Base-by-base conservation (phyloP, 192 early-diverging fungal genomes). In the Coemansia sp. region DNA sequence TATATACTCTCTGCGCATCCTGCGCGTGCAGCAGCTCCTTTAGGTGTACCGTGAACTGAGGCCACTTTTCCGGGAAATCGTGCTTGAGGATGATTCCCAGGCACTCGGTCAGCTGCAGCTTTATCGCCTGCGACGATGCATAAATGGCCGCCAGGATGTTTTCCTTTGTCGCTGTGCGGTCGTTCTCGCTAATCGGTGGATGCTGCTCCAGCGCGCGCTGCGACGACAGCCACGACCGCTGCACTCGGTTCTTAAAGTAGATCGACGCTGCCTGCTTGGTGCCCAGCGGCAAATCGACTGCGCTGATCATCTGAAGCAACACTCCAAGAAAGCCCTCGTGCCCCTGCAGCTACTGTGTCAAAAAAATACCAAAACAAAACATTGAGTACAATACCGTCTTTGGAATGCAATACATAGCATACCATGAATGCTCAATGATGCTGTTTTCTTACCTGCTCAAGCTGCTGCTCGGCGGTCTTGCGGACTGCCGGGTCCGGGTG, bases 171-270 rank as follows among this genome's bases (percentile, higher is more conserved):
- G 87, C 74, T 10, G 64, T 75, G 39, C 87, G 88, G 74, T 97
- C 95, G 49, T 64, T 83, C 17, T 90, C 90, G 31, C 74, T 79
- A 62, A 91, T 89, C 14, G 72, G 72, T 57, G 59, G 68, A 23
- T 74, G 39, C 71, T 68, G 65, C 61, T 74, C 72, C 65, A 60
- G 68, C 54, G 59, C 67, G 50, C 52, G 77, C 39, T 35, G 49
- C 16, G 43, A 74, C 63, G 51, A 62, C 37, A 51, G 77, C 94
- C 94, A 96, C 16, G 86, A 85, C 59, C 84, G 85, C 27, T 77
- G 74, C 37, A 94, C 71, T 7, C 89, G 82, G 80, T 96, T 96
- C 69, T 96, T 96, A 76, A 96, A 93, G 85, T 91, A 94, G 67
- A 96, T 91, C 9, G 92, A 73, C 48, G 69, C 82, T 9, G 72